Evolutionary conservation across 192 early-diverging fungal species (phyloP), one percentile per base, ranked within the genome.

Genomic region (Rhizophagus prolifer): DNA sequence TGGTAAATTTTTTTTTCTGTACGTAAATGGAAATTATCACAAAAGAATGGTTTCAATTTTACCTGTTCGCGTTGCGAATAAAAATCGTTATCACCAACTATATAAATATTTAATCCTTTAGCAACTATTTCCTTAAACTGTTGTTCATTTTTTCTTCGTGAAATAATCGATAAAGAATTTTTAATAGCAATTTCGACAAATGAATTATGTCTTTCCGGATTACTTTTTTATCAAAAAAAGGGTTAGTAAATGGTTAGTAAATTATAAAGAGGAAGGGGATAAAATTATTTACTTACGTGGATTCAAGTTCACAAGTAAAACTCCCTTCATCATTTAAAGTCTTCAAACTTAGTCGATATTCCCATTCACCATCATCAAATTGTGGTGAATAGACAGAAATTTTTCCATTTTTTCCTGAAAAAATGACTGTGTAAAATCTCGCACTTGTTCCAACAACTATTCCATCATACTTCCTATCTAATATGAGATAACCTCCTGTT

Each of bases 31-130:
- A n/a, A n/a, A n/a, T n/a, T n/a, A n/a, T n/a, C n/a, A n/a, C n/a
- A n/a, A n/a, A n/a, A n/a, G n/a, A n/a, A n/a, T n/a, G n/a, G n/a
- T 26, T 19, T 12, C 26, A 59, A 76, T 47, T 77, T 2, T 81
- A 95, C 90, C 90, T 94, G 89, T 23, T 87, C 88, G n/a, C 91
- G 87, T 85, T 98, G 97, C 16, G 98, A 99, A 82, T 99, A 99
- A 82, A 99, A 99, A 83, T 99, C 98, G 79, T 98, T 99, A 85
- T 95, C 90, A n/a, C 93, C 96, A 23, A 92, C 80, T 59, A 99
- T 92, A 12, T 85, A 79, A 58, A 99, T 90, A 63, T 88, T 86
- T 21, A 97, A 81, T 13, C 92, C 90, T 19, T 47, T 36, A 12
- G 47, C 70, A 2, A 87, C 36, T 31, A 77, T 78, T 28, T 80